A percentile compares a stretch with the other conserved stretches of the same genome.
phyloP scores from a whole-genome alignment of 352 stramenopile species.

The Aphanomyces cochlioides region DNA sequence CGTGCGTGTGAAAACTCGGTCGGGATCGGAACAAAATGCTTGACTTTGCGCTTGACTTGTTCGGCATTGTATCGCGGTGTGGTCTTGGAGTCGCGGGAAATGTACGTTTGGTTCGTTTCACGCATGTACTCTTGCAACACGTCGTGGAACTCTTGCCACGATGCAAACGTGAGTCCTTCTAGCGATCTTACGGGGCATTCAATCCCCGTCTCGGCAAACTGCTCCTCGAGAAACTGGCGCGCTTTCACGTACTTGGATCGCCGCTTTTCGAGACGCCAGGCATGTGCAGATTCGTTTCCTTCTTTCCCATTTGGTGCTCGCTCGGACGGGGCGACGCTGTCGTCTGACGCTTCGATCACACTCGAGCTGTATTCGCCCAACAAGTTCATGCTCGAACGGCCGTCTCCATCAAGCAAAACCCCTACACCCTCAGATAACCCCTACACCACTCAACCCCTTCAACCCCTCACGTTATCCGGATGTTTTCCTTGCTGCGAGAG shows the following conservation, averaged over 20 bases:
- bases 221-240: slow-evolving; percentile 11
- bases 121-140: slow-evolving; percentile 6
- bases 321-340: no score
- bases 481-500: no score
- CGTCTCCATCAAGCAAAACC: no score
- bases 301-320: background rate
- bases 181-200: slow-evolving; percentile 16
- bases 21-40: slow-evolving; percentile 17
- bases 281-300: background rate
- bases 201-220: slow-evolving; percentile 15
- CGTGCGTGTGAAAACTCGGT: slow-evolving; percentile 18
- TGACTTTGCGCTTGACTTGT: slow-evolving; percentile 20
- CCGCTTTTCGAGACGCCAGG: slow-evolving; percentile 24
- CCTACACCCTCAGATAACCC: no score
- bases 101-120: slow-evolving; percentile 22
- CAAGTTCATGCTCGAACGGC: slow-evolving; percentile 1
- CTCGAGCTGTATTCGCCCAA: background rate
- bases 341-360: no score
- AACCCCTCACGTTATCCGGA: no score
- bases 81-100: slow-evolving; percentile 22
- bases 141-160: slow-evolving; percentile 21
- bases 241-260: slow-evolving; percentile 23
- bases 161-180: slow-evolving; percentile 17
- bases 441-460: no score
- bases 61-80: slow-evolving; percentile 26